These are phyloP conservation scores for Pulveroboletus ravenelii DNA, from an alignment of 768 basidiomycete genomes.

Conservation along the genomic window DNA sequence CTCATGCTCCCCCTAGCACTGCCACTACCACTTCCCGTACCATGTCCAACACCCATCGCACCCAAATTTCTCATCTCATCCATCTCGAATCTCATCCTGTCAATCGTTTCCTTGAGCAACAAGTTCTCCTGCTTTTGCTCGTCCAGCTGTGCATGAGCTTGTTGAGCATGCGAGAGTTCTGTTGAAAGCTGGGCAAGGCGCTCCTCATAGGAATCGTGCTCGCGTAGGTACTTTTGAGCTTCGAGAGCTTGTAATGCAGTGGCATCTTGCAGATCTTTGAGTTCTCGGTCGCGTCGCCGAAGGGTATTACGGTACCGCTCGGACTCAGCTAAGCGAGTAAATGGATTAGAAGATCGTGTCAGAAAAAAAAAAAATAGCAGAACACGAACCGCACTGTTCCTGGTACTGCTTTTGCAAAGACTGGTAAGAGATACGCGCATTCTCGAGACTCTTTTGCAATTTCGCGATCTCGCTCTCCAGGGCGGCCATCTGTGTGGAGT, in stretches of 20 bases:
- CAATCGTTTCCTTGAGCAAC: conserved; percentile 92
- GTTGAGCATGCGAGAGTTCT: conserved; percentile 66
- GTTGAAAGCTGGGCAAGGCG: conserved; percentile 64
- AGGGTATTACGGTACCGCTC: conserved; percentile 75
- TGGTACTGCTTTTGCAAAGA: conserved; percentile 83
- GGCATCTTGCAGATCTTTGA: conserved; percentile 60
- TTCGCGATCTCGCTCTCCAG: conserved; percentile 79
- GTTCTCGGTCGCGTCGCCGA: conserved; percentile 68
- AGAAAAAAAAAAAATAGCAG: not conserved
- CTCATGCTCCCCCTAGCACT: conserved; percentile 58
- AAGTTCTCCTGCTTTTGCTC: conserved; percentile 95
- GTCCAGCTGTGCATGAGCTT: conserved; percentile 71
- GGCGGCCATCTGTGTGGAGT: conserved; percentile 57
- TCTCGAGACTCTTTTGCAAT: conserved; percentile 69
- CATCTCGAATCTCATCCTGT: conserved; percentile 89
- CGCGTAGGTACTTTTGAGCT: conserved; percentile 56
- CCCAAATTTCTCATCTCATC: conserved; percentile 73
- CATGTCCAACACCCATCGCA: conserved; percentile 31
- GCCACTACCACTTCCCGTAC: conserved; percentile 38
- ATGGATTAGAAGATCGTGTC: not conserved
- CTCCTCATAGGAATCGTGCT: conserved; percentile 68
- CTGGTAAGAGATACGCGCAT: conserved; percentile 64
- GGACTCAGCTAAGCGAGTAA: conserved; percentile 50
- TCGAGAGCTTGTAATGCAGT: conserved; percentile 62
- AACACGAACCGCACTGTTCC: conserved; percentile 74